phyloP scores from a whole-genome alignment of 352 stramenopile genomes.

The Globisporangium emineosum region DNA sequence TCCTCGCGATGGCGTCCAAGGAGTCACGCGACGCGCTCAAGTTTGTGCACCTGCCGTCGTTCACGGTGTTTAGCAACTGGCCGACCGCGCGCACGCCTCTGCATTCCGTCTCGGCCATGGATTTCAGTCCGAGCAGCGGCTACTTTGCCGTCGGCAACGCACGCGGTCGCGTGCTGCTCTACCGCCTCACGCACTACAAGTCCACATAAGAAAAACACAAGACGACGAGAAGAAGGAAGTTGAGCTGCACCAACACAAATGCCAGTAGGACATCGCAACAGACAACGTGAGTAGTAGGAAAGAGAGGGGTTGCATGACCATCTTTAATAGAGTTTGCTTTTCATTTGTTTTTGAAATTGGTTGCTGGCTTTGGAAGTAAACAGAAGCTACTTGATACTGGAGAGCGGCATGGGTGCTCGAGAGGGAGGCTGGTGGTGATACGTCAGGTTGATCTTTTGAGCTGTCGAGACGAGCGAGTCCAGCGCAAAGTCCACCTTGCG shows the following conservation, averaged over 20 bases:
- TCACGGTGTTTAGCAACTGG: conserved; percentile 98
- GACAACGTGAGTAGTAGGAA: background rate
- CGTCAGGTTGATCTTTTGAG: conserved; percentile 53
- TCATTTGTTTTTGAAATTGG: conserved; percentile 2
- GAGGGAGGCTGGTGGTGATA: conserved; percentile 23
- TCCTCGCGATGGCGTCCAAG: conserved; percentile 92
- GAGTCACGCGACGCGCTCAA: conserved; percentile 93
- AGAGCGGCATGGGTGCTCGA: background rate
- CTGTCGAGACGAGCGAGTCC: conserved; percentile 57
- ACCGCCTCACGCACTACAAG: conserved; percentile 94
- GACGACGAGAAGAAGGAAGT: background rate
- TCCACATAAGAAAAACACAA: conserved; percentile 54
- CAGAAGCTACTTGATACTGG: background rate
- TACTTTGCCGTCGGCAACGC: conserved; percentile 96
- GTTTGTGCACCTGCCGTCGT: conserved; percentile 92
- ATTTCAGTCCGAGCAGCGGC: conserved; percentile 94
- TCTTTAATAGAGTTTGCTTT: conserved; percentile 23
- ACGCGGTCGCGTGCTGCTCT: conserved; percentile 95
- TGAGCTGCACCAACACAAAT: background rate
- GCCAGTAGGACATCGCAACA: background rate
- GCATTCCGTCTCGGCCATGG: conserved; percentile 94
- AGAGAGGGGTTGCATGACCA: conserved; percentile 5
- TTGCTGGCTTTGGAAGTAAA: background rate
- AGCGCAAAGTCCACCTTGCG: conserved; percentile 49
- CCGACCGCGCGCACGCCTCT: conserved; percentile 95